Conservation (phyloP, 306 rosid species). For the Corylus americana region DNA sequence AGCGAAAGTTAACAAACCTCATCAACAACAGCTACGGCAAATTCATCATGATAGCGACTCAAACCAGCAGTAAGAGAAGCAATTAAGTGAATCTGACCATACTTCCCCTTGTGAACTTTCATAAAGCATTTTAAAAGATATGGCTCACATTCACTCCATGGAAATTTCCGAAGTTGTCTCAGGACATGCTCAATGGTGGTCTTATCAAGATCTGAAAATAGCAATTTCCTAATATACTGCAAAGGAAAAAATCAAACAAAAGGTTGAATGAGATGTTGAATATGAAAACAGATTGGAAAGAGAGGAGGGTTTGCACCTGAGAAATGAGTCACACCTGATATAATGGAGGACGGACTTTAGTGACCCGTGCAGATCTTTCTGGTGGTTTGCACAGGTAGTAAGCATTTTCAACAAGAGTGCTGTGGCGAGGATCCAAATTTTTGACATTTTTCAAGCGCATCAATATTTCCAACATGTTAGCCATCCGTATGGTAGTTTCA, state of each 20-base stretch:
- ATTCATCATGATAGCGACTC: conserved; percentile 97
- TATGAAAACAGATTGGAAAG: neutral
- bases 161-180: conserved; percentile 97
- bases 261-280: conserved; percentile 13
- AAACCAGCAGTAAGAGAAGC: conserved; percentile 98
- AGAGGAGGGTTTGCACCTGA: neutral
- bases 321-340: conserved; percentile 69
- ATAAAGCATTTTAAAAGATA: conserved; percentile 94
- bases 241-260: conserved; percentile 16
- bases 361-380: conserved; percentile 89
- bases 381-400: conserved; percentile 99
- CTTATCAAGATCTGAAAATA: conserved; percentile 95
- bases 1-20: conserved; percentile 58
- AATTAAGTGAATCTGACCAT: conserved; percentile 93
- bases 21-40: conserved; percentile 92
- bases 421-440: conserved; percentile 99
- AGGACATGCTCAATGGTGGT: conserved; percentile 91
- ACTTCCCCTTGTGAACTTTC: conserved; percentile 97
- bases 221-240: conserved; percentile 94
- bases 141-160: conserved; percentile 92
- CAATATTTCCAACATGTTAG: conserved; percentile 96
- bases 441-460: conserved; percentile 99
- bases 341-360: conserved; percentile 97
- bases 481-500: conserved; percentile 92
- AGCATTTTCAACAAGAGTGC: conserved; percentile 98